phyloP scores from a whole-genome alignment of 2,329 filamentous ascomycete genomes.

The Diaporthe aspalathi region DNA sequence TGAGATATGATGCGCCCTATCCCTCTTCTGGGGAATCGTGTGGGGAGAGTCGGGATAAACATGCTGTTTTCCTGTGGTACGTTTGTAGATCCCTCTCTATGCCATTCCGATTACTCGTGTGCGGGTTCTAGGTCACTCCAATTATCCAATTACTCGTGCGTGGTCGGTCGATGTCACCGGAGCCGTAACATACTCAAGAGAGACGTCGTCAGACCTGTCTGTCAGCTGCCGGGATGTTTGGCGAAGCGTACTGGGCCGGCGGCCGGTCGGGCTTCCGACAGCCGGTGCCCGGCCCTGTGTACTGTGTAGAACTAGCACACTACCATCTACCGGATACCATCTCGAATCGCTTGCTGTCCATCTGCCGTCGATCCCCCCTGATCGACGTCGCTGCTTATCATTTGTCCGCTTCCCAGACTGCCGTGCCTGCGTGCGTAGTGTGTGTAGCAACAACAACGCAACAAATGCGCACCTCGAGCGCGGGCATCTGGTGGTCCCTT shows the following conservation, averaged over 20 bases:
- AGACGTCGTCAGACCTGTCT: not conserved
- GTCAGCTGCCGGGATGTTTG: not conserved
- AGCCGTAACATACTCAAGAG: not conserved
- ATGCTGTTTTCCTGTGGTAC: not conserved
- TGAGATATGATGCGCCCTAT: not conserved
- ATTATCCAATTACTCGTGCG: no score
- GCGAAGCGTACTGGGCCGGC: not conserved
- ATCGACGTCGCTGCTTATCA: slow-evolving; percentile 31
- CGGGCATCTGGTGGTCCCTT: slow-evolving; percentile 10
- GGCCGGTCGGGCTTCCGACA: not conserved
- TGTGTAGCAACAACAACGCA: slow-evolving; percentile 6
- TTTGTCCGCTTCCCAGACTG: slow-evolving; percentile 15
- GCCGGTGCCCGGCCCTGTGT: not conserved
- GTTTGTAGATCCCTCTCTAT: slow-evolving; percentile 14
- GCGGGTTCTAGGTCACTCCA: not conserved
- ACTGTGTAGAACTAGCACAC: no score
- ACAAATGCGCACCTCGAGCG: not conserved
- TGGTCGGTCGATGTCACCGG: no score
- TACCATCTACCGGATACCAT: not conserved
- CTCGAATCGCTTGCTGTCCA: slow-evolving; percentile 9
- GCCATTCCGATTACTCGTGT: slow-evolving; percentile 22
- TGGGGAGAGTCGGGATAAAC: not conserved
- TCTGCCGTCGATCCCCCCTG: slow-evolving; percentile 33
- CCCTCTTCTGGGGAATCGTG: not conserved
- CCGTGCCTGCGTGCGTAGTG: slow-evolving; percentile 18